Conservation (phyloP, 1,284 basidiomycete genomes). For the Jaminaea rosea region DNA sequence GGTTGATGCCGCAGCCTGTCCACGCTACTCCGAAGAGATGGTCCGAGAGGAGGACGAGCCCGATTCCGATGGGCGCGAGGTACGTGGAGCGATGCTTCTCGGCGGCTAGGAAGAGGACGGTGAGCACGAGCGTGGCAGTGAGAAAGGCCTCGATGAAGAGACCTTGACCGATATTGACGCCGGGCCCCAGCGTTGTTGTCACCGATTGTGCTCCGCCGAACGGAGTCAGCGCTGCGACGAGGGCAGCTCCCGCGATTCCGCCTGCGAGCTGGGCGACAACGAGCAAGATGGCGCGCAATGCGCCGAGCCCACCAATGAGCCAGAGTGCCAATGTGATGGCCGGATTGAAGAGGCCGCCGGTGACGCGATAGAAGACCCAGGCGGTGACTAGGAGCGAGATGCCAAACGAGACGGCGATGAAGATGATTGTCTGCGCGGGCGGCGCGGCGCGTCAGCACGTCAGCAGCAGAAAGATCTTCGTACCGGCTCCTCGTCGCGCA, state of each 20-base stretch:
- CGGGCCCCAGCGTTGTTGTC: slow-evolving; percentile 46
- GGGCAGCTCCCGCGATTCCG: slow-evolving; percentile 50
- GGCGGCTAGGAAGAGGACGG: slow-evolving; percentile 50
- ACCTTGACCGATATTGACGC: slow-evolving; percentile 33
- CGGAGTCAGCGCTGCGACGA: slow-evolving; percentile 46
- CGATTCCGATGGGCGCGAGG: slow-evolving; percentile 33
- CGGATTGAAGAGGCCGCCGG: slow-evolving; percentile 55
- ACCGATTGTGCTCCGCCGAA: slow-evolving; percentile 47
- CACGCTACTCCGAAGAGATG: slow-evolving; percentile 19
- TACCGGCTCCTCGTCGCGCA: too few species aligned
- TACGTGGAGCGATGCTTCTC: slow-evolving; percentile 50
- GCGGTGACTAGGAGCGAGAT: slow-evolving; percentile 24
- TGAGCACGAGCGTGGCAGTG: slow-evolving; percentile 48
- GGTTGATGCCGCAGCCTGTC: slow-evolving; percentile 14
- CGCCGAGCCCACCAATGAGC: slow-evolving; percentile 49
- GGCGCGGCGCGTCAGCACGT: neutral
- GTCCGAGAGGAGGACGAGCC: slow-evolving; percentile 25
- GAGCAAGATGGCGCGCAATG: slow-evolving; percentile 47
- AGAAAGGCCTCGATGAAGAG: slow-evolving; percentile 50
- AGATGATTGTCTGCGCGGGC: slow-evolving; percentile 16
- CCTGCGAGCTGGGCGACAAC: slow-evolving; percentile 50
- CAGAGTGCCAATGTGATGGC: slow-evolving; percentile 50
- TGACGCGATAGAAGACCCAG: slow-evolving; percentile 67
- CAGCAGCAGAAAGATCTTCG: too few species aligned
- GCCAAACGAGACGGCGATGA: slow-evolving; percentile 28